phyloP scores from a whole-genome alignment of 2,329 filamentous ascomycete genomes.

The Fusarium abutilonis region DNA sequence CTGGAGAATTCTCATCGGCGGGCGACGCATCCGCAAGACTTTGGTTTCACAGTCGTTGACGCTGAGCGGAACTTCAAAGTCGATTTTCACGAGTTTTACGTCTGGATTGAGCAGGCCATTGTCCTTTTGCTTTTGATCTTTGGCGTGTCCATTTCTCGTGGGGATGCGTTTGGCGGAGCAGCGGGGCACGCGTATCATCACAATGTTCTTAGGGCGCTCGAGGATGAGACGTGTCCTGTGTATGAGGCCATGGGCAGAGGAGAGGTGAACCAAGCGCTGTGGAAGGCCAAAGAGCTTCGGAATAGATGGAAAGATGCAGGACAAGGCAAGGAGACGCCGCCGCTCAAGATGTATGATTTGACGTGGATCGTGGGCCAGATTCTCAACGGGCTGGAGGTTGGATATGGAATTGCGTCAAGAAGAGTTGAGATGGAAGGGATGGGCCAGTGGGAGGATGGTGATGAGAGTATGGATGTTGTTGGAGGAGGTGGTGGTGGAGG shows the following conservation, averaged over 20 bases:
- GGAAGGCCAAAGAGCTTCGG: constrained; percentile 73
- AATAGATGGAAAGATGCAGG: constrained; percentile 79
- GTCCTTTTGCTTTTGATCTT: constrained; percentile 74
- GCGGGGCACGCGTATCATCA: constrained; percentile 70
- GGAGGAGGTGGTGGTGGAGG: constrained; percentile 23
- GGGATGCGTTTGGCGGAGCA: neutral
- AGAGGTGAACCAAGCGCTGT: constrained; percentile 66
- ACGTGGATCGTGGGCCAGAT: constrained; percentile 67
- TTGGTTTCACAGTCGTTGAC: constrained; percentile 53
- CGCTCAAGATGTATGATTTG: constrained; percentile 69
- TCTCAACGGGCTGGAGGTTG: constrained; percentile 67
- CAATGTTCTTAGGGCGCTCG: constrained; percentile 72
- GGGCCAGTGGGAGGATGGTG: constrained; percentile 45
- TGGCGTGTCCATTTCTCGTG: constrained; percentile 61
- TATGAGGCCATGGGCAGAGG: constrained; percentile 64
- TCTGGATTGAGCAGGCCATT: constrained; percentile 75
- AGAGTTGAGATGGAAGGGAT: constrained; percentile 56
- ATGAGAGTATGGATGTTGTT: constrained; percentile 24
- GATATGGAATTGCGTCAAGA: constrained; percentile 61
- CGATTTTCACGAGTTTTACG: constrained; percentile 81
- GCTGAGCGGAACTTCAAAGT: constrained; percentile 78
- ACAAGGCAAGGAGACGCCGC: constrained; percentile 52
- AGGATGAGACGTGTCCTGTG: constrained; percentile 66
- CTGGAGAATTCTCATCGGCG: constrained; percentile 65
- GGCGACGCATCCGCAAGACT: constrained; percentile 54